Evolutionary conservation across 768 basidiomycete genomes (phyloP), one percentile per base, ranked within the genome.

Genomic region (Hydnomerulius pinastri): DNA sequence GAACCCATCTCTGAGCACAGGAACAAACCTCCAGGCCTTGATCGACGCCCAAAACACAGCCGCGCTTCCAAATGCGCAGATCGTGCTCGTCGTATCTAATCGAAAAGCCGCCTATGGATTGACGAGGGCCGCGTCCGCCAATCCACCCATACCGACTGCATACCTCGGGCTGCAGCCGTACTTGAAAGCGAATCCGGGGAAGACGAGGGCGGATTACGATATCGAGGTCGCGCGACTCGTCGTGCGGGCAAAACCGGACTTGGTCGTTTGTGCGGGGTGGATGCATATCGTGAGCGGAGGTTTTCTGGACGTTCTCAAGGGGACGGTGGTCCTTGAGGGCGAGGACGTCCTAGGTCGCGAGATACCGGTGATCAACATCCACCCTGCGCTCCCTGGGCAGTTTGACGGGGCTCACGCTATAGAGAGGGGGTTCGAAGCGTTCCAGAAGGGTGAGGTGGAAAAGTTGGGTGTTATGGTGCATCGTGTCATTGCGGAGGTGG

Each of bases 221-320:
- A 71, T 74, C 2, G 89, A 91, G 63, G 79, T 95, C 1, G 92
- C 91, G 7, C 71, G 79, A 27, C 77, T 83, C 45, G 83, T 92
- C 4, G 61, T 88, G 5, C 64, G 70, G 21, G 80, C 74, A 17
- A 70, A 72, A 27, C 96, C 96, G 0, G 91, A 98, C 68, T 66
- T 96, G 21, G 81, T 98, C 41, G 90, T 98, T 6, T 77, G 98
- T n/a, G 97, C 96, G 0, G 97, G 97, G 0, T 99, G 93, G 92
- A 98, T 99, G 96, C 95, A 98, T 62, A 91, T 98, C 60, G 78
- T 98, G 51, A 84, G 86, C 50, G 86, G 90, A 45, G 73, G 72
- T 0, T 98, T 98, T 68, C 69, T 98, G 51, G 81, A 90, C 17
- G 75, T 83, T 27, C 65, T 91, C 73, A 77, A 41, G 3, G 79